phyloP scores from a whole-genome alignment of 164 flowering plant species.

The Sedum album region DNA sequence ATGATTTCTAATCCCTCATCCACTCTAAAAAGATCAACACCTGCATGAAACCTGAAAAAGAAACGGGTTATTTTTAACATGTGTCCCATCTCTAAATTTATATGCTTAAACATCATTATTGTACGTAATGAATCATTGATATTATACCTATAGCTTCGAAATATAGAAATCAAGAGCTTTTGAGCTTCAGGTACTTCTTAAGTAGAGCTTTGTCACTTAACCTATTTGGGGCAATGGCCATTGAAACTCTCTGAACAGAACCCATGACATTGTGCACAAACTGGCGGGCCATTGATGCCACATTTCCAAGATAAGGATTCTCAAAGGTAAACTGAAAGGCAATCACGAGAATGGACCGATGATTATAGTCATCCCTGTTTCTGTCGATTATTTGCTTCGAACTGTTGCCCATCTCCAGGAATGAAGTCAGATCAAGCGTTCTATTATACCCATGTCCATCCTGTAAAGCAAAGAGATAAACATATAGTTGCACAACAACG shows the following conservation, averaged over 20 bases:
- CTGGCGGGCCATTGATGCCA: conserved; percentile 86
- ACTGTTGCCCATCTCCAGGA: conserved; percentile 61
- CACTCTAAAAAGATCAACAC: conserved; percentile 45
- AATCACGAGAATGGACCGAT: conserved; percentile 65
- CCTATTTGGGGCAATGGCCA: conserved; percentile 72
- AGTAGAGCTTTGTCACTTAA: conserved; percentile 31
- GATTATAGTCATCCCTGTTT: conserved; percentile 25
- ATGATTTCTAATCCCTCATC: conserved; percentile 44
- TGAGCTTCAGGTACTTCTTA: conserved; percentile 77
- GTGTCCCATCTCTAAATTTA: not conserved
- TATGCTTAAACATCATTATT: not conserved
- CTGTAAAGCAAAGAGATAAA: no score
- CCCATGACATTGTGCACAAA: conserved; percentile 70
- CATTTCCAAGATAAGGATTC: conserved; percentile 59
- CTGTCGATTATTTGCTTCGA: conserved; percentile 35
- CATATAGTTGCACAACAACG: no score
- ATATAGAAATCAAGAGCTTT: conserved; percentile 65
- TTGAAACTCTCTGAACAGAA: conserved; percentile 90
- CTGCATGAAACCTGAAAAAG: conserved; percentile 51
- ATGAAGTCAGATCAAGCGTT: conserved; percentile 46
- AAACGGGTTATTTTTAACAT: not conserved
- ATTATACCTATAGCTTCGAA: conserved; percentile 60
- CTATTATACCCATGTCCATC: not conserved
- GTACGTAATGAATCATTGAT: not conserved
- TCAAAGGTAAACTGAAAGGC: conserved; percentile 86